Percentiles rank a stretch among this genome's conserved stretches.
Evolutionary conservation across 2,329 filamentous ascomycete species (phyloP).

Genomic region (Ceratocystis albifundus): DNA sequence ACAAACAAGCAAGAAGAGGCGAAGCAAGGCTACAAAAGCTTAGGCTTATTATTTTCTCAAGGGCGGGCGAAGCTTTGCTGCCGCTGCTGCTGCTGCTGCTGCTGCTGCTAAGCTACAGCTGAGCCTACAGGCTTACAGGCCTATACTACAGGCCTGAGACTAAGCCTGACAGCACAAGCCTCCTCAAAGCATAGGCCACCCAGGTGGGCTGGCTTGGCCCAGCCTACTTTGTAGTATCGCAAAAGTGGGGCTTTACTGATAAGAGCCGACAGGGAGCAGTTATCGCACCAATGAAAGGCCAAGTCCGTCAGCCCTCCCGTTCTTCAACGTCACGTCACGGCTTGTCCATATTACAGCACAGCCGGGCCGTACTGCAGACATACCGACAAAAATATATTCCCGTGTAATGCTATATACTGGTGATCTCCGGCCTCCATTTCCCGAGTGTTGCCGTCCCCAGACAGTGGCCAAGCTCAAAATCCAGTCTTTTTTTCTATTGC

Average conservation of each 20-base stretch:
- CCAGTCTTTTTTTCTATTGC: too few relatives aligned
- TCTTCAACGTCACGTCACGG: background rate
- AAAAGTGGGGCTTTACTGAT: constrained; percentile 16
- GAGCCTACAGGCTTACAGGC: background rate
- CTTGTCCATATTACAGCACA: background rate
- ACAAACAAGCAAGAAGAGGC: background rate
- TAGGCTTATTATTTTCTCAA: constrained; percentile 5
- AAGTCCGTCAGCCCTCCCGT: background rate
- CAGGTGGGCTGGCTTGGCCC: background rate
- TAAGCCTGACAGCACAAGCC: background rate
- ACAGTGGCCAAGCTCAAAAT: too few relatives aligned
- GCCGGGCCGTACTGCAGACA: background rate
- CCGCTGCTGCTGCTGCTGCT: too few relatives aligned
- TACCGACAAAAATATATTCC: too few relatives aligned
- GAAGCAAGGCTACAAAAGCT: constrained; percentile 10
- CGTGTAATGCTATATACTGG: too few relatives aligned
- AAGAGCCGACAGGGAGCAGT: background rate
- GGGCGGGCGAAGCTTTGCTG: background rate
- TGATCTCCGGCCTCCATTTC: too few relatives aligned
- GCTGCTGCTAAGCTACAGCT: constrained; percentile 2
- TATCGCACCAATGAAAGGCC: constrained; percentile 5
- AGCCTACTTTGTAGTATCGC: constrained; percentile 9
- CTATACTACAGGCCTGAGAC: too few relatives aligned
- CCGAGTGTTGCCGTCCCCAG: too few relatives aligned
- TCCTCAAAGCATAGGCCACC: too few relatives aligned